Base-by-base conservation (phyloP, 2,329 filamentous ascomycete species). In the Lachnellula arida region DNA sequence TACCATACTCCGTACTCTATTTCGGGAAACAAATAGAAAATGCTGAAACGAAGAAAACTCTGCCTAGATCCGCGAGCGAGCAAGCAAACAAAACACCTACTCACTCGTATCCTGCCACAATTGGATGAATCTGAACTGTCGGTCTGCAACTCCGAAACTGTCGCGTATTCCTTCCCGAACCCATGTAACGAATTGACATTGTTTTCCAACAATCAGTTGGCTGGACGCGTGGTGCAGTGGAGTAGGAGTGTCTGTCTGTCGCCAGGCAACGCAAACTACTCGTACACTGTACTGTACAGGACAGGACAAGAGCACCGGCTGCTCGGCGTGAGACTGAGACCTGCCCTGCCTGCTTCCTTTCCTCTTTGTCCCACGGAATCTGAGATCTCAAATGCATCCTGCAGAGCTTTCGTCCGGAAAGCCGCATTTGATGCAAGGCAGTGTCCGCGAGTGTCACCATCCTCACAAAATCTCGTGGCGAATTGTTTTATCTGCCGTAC, bases 381-480 rank as follows among this genome's bases (percentile, higher is more conserved):
- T 58, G n/a, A 53, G 59, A 61, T 59, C 49, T 48, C 28, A 61
- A 56, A 58, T 57, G 57, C 57, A 56, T 51, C 42, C 52, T 63
- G 61, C 61, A 60, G 28, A 40, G 46, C 17, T 54, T 46, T 53
- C 54, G 54, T 42, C 32, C 60, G 61, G 61, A 58, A 60, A 63
- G 55, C 46, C 59, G 61, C 61, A 61, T 56, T 40, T 51, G 35
- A 53, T 58, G 58, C 58, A 56, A 53, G 54, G 51, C 49, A 42
- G 35, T 22, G 40, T 56, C 47, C 39, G 39, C 56, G 46, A 56
- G 9, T 15, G 28, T 39, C 40, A 46, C 49, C 25, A n/a, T n/a
- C n/a, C n/a, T n/a, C n/a, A n/a, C n/a, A n/a, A 32, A 32, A 32
- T 2, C 28, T 32, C 28, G 28, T 32, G 28, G 28, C 11, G 28